phyloP scores from a whole-genome alignment of 441 rosid genomes.

The Lepidium campestre region DNA sequence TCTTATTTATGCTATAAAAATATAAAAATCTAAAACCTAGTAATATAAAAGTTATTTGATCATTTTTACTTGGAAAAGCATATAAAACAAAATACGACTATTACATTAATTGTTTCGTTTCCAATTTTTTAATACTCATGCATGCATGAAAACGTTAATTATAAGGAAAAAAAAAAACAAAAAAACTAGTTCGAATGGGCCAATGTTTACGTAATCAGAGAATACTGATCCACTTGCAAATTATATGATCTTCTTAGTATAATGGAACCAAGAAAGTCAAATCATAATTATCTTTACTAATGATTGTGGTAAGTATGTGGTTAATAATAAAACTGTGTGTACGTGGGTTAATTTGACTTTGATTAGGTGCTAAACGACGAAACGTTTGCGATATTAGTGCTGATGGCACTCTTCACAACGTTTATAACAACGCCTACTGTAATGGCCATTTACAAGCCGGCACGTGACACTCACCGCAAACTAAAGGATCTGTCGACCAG shows the following conservation, averaged over 20 bases:
- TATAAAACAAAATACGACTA: not conserved
- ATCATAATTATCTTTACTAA: slow-evolving; percentile 1
- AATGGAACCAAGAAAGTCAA: not conserved
- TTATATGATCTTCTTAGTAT: not conserved
- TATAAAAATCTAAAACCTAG: not conserved
- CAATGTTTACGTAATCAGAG: slow-evolving; percentile 3
- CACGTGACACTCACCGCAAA: slow-evolving; percentile 45
- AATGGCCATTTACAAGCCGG: slow-evolving; percentile 66
- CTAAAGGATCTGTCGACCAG: slow-evolving; percentile 34
- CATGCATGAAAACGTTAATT: not conserved
- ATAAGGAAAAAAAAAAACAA: too few relatives aligned
- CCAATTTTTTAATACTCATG: not conserved
- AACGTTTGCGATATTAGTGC: slow-evolving; percentile 59
- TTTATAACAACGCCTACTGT: slow-evolving; percentile 70
- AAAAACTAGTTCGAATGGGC: not conserved
- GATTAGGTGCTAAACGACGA: slow-evolving; percentile 66
- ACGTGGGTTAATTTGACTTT: not conserved
- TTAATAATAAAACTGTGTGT: not conserved
- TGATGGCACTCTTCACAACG: slow-evolving; percentile 80
- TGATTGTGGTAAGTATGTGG: not conserved
- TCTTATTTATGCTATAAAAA: not conserved
- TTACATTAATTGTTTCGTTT: slow-evolving; percentile 5
- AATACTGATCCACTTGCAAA: not conserved
- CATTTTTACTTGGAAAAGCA: not conserved
- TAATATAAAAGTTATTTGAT: not conserved